These are phyloP conservation scores for Butyriboletus appendiculatus DNA, from an alignment of 1,284 basidiomycete genomes.

Conservation along the genomic window DNA sequence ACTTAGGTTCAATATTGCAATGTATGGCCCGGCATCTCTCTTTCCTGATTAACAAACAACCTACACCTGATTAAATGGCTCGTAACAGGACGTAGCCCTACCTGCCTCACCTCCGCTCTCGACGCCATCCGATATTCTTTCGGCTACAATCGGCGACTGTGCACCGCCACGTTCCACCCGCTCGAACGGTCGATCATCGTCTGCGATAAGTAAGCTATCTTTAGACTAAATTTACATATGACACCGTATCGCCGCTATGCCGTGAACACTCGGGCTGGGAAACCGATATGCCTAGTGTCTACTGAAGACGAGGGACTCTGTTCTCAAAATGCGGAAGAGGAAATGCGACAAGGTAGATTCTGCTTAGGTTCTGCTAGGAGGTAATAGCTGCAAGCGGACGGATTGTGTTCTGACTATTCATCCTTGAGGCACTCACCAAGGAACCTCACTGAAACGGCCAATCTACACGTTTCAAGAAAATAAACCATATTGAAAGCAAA, in stretches of 20 bases:
- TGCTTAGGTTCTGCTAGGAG: not conserved
- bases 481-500: conserved; percentile 5
- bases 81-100: too few species aligned
- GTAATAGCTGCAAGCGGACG: not conserved
- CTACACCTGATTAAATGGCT: too few species aligned
- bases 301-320: not conserved
- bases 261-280: too few species aligned
- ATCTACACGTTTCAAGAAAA: not conserved
- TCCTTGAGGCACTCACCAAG: conserved; percentile 12
- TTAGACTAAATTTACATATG: not conserved
- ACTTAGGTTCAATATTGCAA: too few species aligned
- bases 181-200: too few species aligned
- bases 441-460: not conserved
- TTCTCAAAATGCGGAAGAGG: not conserved
- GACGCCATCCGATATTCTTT: too few species aligned
- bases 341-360: not conserved
- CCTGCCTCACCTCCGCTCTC: too few species aligned
- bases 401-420: not conserved
- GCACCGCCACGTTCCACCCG: not conserved
- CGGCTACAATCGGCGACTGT: not conserved
- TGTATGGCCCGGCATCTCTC: too few species aligned
- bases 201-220: too few species aligned
- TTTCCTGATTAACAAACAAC: too few species aligned
- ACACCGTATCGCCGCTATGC: not conserved
- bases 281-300: not conserved